phyloP scores from a whole-genome alignment of 2,329 filamentous ascomycete species.

The Fusarium floridanum region DNA sequence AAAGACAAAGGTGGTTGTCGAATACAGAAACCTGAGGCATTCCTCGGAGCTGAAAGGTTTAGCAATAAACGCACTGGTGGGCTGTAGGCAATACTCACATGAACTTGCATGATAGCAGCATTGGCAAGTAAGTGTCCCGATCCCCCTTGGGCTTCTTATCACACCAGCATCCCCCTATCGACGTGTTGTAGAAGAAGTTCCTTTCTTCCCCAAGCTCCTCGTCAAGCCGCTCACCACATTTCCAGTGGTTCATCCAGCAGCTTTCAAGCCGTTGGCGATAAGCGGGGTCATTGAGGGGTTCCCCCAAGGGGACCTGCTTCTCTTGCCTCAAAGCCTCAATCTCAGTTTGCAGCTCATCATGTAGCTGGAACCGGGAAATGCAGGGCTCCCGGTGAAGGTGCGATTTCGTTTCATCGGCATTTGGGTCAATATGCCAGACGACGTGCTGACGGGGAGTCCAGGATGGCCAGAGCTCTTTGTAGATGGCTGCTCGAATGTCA shows the following conservation, averaged over 20 bases:
- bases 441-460: not conserved
- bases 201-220: not conserved
- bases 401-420: not conserved
- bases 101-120: not conserved
- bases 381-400: not conserved
- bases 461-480: not conserved
- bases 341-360: not conserved
- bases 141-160: not conserved
- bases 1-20: not conserved
- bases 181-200: not conserved
- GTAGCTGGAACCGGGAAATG: not conserved
- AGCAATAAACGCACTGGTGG: not conserved
- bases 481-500: constrained; percentile 1
- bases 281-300: not conserved
- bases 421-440: not conserved
- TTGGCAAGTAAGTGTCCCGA: not conserved
- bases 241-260: constrained; percentile 3
- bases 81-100: not conserved
- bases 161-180: not conserved
- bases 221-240: not conserved
- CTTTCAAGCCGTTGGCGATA: not conserved
- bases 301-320: not conserved
- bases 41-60: not conserved
- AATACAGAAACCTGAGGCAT: not conserved
- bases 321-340: not conserved